Evolutionary conservation across 2,329 filamentous ascomycete species (phyloP), one percentile per base, ranked within the genome.

Genomic region (Aureobasidium mangrovei): DNA sequence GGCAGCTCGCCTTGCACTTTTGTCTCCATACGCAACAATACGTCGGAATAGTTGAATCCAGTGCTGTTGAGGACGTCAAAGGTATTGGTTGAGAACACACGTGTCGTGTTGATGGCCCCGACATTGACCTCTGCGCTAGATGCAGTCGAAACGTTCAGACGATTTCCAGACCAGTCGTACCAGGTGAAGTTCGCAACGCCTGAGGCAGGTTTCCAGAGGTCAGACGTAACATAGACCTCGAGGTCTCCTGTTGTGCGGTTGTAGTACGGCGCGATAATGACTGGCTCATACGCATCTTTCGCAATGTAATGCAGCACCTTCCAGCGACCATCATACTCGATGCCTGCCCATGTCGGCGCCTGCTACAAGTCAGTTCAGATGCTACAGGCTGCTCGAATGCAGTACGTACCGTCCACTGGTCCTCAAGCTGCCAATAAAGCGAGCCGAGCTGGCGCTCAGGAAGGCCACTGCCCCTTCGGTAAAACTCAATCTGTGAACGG

Each of bases 371-470:
- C 26, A 42, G 40, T 39, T 18, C 4, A 63, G 62, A 65, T 12
- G 42, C 6, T 18, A 36, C 33, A 45, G 18, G 18, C 24, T 44
- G 26, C 3, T 12, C 26, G 38, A 7, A 31, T 24, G 26, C 18
- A 7, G 18, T 18, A 18, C 18, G 18, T 44, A 44, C 41, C 41
- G 33, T 36, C 80, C 80, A 83, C 56, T 82, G 77, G 60, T 84
- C 81, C 59, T 84, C 80, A 1, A 85, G 69, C 61, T 84, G 81
- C 82, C 81, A 85, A 63, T 83, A 84, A 4, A 85, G 63, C 8
- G 73, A 75, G 0, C 81, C 81, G 2, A 84, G 71, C 59, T 83
- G 79, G 0, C 79, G 71, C 57, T 84, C 76, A 0, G 74, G 76
- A 60, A 75, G 62, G 0, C 79, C 81, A 38, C 77, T 80, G 0